phyloP scores from a whole-genome alignment of 352 stramenopile species.

The Globisporangium perplexum region DNA sequence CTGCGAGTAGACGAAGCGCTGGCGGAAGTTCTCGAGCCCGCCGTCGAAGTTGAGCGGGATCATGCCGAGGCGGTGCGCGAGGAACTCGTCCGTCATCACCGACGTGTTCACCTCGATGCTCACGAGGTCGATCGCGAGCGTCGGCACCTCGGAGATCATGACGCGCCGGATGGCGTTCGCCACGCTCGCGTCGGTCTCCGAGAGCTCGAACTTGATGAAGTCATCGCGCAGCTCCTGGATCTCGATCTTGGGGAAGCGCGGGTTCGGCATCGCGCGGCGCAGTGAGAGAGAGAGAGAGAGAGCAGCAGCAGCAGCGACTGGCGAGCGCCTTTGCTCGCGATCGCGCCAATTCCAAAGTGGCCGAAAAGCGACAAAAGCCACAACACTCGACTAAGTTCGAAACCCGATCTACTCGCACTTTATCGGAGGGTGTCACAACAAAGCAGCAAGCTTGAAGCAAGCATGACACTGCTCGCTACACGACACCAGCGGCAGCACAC shows the following conservation, averaged over 20 bases:
- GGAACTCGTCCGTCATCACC: slow-evolving; percentile 98
- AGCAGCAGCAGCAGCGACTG: no score
- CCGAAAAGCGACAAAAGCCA: slow-evolving; percentile 5
- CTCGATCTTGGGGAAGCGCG: slow-evolving; percentile 92
- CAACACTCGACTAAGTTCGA: no score
- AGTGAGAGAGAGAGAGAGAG: no score
- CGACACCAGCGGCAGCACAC: no score
- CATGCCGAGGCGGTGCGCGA: slow-evolving; percentile 96
- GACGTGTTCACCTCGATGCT: slow-evolving; percentile 97
- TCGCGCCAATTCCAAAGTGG: neutral
- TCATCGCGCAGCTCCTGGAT: slow-evolving; percentile 93
- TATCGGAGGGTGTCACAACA: no score
- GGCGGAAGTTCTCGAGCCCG: slow-evolving; percentile 83
- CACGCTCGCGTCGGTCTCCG: slow-evolving; percentile 94
- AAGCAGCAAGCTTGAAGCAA: no score
- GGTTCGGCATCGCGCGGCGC: slow-evolving; percentile 79
- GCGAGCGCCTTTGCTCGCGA: neutral
- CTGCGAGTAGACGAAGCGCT: slow-evolving; percentile 86
- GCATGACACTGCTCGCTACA: no score
- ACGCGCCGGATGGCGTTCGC: slow-evolving; percentile 97
- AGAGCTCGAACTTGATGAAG: slow-evolving; percentile 97
- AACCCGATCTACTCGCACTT: no score
- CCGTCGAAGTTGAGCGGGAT: slow-evolving; percentile 93
- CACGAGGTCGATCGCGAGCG: slow-evolving; percentile 98
- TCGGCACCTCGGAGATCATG: slow-evolving; percentile 97